Evolutionary conservation across 2,329 filamentous ascomycete genomes (phyloP), one percentile per base, ranked within the genome.

Genomic region (Tolypocladium ovalisporum): DNA sequence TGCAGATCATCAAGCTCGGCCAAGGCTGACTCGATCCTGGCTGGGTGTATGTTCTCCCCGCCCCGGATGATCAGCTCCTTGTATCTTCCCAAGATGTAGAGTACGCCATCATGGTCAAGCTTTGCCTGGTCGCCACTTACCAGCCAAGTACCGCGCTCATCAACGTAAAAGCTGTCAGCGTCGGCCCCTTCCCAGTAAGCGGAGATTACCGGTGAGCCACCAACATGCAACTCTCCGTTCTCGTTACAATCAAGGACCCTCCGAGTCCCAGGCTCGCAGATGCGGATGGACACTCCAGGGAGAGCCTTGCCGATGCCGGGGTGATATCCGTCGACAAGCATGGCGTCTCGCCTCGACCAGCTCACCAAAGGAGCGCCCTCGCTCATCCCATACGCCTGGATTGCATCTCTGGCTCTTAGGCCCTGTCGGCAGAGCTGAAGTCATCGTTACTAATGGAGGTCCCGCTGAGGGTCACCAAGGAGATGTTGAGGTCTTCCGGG

Each of bases 61-160:
- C 72, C 75, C 12, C 75, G 69, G 58, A 77, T 76, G 37, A 77
- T 76, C 35, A 77, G 56, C 53, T 77, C 75, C 61, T 77, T 77
- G 62, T 75, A 76, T 36, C 75, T 62, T 7, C 74, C 75, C 4
- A 73, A 59, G 34, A 77, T 69, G 54, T 70, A 67, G 2, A 77
- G 61, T 29, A 72, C 64, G 1, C 72, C 75, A 9, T 72, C 60
- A 6, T 68, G 62, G 37, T 73, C 68, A 54, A 77, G 72, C 19
- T 57, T 65, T 4, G 69, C 75, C 59, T 74, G 72, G 53, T 77
- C 75, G 0, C 75, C 75, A 1, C 74, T 75, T 2, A 58, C 59
- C 29, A 75, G 56, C 75, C 75, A 77, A 10, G 62, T 63, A 2
- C 67, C 67, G 2, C 56, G 59, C 2, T 65, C 58, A 32, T 75